Evolutionary conservation across 2,329 filamentous ascomycete species (phyloP), one percentile per base, ranked within the genome.

Genomic region (Cladosporium sp.): DNA sequence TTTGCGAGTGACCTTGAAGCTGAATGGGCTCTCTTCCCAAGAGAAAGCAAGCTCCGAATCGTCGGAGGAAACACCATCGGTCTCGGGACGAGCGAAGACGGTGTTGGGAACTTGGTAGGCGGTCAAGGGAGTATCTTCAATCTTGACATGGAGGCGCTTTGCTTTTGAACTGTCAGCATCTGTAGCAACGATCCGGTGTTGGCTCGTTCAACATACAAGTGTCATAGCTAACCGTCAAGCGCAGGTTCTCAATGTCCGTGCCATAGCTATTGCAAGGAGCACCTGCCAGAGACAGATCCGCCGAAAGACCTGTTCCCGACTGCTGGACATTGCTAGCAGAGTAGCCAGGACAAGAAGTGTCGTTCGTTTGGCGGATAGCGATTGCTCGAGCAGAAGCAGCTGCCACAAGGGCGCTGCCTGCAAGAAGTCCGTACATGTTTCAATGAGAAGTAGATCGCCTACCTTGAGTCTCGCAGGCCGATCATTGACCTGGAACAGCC

Each of bases 171-270:
- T 50, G 56, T 59, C 14, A 59, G 38, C 52, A 39, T 59, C 20
- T 58, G 58, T 30, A 34, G 30, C 8, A 34, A 34, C 11, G 2
- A 34, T 5, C 30, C 8, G n/a, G 4, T n/a, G 5, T 49, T 4
- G n/a, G 11, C 22, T 36, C 11, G 6, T 4, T 9, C 12, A 58
- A 65, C 73, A 65, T 69, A 86, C 84, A 76, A 30, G 80, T 82
- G 66, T 88, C 80, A 67, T 87, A 86, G 62, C 84, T 81, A 15
- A 87, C 85, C 7, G 79, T 72, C 57, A 88, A 74, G 60, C 78
- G 49, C 34, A 64, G 47, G 38, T 61, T 61, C 22, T 38, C 45
- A n/a, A 64, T 58, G 47, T 64, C 62, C n/a, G 56, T 59, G 56
- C 62, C 62, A 36, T 64, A 64, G 30, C 45, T 56, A 34, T 64